A percentile compares a stretch with the other conserved stretches of the same genome.
Evolutionary conservation across 1,284 basidiomycete genomes (phyloP).

Genomic region (Coniferiporia sulphurascens): DNA sequence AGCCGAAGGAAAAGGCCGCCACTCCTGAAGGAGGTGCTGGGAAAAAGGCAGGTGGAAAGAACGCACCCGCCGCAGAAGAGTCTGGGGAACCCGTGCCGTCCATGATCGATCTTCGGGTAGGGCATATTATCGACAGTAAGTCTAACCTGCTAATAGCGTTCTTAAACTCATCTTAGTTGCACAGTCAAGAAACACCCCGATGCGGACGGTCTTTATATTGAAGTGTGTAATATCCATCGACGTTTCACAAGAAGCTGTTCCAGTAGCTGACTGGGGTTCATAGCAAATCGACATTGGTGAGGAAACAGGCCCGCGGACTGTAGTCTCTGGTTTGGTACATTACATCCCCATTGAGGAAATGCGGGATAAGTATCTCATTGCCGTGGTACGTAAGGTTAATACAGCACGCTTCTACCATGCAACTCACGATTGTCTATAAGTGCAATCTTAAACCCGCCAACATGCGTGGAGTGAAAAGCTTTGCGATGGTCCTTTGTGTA

Average conservation of each 20-base stretch:
- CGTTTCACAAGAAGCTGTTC: neutral
- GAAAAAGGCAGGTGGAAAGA: constrained; percentile 40
- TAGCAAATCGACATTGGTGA: constrained; percentile 95
- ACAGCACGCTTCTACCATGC: neutral
- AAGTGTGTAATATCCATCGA: constrained; percentile 40
- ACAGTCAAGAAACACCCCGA: constrained; percentile 91
- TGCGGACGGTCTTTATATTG: constrained; percentile 88
- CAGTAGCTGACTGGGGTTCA: constrained; percentile 4
- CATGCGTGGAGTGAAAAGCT: constrained; percentile 95
- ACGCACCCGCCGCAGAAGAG: constrained; percentile 46
- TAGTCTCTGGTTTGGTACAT: constrained; percentile 92
- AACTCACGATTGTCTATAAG: constrained; percentile 31
- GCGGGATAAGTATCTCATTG: constrained; percentile 80
- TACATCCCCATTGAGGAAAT: constrained; percentile 94
- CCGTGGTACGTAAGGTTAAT: constrained; percentile 55
- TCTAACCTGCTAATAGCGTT: constrained; percentile 14
- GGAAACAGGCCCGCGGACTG: constrained; percentile 87
- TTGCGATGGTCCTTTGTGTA: constrained; percentile 93
- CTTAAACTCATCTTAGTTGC: constrained; percentile 8
- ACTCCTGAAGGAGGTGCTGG: constrained; percentile 33
- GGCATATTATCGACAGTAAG: constrained; percentile 84
- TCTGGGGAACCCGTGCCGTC: constrained; percentile 79
- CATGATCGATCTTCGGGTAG: constrained; percentile 93
- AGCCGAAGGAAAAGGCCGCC: constrained; percentile 32
- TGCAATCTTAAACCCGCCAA: constrained; percentile 94